These are phyloP conservation scores for Pythium dissimile DNA, from an alignment of 352 stramenopile species.

Conservation along the genomic window DNA sequence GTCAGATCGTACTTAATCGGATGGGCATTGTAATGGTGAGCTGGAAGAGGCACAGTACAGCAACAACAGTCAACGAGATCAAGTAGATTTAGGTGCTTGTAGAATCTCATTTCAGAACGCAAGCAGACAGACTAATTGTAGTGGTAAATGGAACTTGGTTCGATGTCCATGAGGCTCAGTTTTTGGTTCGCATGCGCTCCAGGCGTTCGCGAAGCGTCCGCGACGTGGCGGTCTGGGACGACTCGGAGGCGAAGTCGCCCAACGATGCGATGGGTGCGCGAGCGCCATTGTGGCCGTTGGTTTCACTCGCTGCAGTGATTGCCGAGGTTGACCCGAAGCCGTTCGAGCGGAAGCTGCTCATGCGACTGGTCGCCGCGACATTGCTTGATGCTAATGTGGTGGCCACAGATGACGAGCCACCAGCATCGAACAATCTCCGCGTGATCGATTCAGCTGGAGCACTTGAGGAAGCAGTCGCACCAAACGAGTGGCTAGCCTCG, in stretches of 20 bases:
- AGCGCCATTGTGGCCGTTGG: constrained; percentile 3
- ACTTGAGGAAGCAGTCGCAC: not conserved
- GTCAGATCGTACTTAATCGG: constrained; percentile 8
- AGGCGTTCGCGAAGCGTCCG: constrained; percentile 22
- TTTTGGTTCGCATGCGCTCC: constrained; percentile 14
- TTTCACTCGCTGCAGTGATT: constrained; percentile 48
- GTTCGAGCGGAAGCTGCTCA: constrained; percentile 27
- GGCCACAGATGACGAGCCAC: constrained; percentile 5
- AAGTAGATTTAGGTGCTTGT: no score
- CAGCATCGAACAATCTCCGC: constrained; percentile 50
- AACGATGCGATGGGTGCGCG: constrained; percentile 11
- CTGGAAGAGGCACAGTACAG: not conserved
- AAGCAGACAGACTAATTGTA: not conserved
- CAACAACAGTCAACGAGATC: no score
- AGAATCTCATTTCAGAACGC: no score
- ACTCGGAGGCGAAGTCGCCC: constrained; percentile 14
- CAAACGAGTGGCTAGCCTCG: constrained; percentile 8
- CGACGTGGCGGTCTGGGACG: constrained; percentile 9
- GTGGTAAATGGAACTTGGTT: not conserved
- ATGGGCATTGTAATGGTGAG: not conserved
- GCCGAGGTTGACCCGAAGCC: constrained; percentile 24
- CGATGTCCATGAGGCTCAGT: not conserved
- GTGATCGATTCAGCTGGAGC: constrained; percentile 30
- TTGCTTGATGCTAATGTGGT: not conserved
- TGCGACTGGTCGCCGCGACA: constrained; percentile 3